Evolutionary conservation across 371 early-diverging fungal genomes (phyloP), one percentile per base, ranked within the genome.

Genomic region (Mortierella sp.): DNA sequence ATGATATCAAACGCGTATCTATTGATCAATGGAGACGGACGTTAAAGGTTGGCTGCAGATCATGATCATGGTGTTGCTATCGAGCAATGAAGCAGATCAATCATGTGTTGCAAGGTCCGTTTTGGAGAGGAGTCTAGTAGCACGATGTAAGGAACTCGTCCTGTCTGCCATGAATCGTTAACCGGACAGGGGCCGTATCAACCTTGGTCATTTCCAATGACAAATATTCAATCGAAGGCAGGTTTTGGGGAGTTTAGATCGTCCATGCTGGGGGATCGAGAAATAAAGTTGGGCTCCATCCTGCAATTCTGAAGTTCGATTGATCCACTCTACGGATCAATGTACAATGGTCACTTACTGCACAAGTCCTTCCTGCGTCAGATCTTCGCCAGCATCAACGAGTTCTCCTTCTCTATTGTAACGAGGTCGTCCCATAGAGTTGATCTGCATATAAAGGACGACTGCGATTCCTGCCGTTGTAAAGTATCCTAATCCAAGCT

Each of bases 1-100:
- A 94, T 89, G 51, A 92, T 88, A 62, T 94, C 94, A 79, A 94
- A 93, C 83, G 92, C 90, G 67, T 93, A 93, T 8, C 90, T 90
- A 53, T 26, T 23, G 34, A 34, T 34, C 34, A 34, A 34, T 7
- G 10, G 34, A 12, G 42, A 28, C 10, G 16, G 13, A 41, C 19
- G 38, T 26, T 39, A 26, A 43, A 7, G 10, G 4, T 34, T 4
- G 34, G 34, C 34, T 34, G 10, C 1, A n/a, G 9, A 46, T 2
- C 23, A 46, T n/a, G 9, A n/a, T 12, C 46, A 9, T 46, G 23
- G 46, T 12, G 46, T 46, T 34, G 34, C n/a, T n/a, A n/a, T n/a
- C n/a, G n/a, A n/a, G n/a, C n/a, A n/a, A n/a, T n/a, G n/a, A n/a
- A n/a, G n/a, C n/a, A n/a, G n/a, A n/a, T n/a, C n/a, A n/a, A n/a